These are phyloP conservation scores for Phytophthora capsici DNA, from an alignment of 352 stramenopile genomes.

Conservation along the genomic window DNA sequence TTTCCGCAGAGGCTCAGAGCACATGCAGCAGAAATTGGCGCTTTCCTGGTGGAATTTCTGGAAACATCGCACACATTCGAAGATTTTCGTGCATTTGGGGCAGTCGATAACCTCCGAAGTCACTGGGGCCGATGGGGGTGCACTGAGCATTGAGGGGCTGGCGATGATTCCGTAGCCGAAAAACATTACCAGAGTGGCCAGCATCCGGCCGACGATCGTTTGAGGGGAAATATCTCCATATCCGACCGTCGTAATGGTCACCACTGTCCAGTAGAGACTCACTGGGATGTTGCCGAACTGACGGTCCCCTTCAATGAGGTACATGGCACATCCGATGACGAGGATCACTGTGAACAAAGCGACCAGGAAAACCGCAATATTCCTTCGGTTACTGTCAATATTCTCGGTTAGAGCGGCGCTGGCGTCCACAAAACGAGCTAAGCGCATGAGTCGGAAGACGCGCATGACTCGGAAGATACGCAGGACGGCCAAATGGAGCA, in stretches of 20 bases:
- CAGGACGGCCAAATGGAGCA: slow-evolving; percentile 78
- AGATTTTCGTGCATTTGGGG: slow-evolving; percentile 50
- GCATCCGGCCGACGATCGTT: slow-evolving; percentile 76
- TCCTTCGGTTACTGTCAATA: slow-evolving; percentile 80
- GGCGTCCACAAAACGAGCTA: slow-evolving; percentile 78
- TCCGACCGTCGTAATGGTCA: slow-evolving; percentile 86
- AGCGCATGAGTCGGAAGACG: slow-evolving; percentile 76
- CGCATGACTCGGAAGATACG: slow-evolving; percentile 83
- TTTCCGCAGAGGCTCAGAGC: slow-evolving; percentile 59
- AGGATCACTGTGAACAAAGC: slow-evolving; percentile 78
- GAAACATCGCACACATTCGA: slow-evolving; percentile 73
- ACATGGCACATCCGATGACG: slow-evolving; percentile 85
- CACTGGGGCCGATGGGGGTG: slow-evolving; percentile 18
- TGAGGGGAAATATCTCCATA: slow-evolving; percentile 84
- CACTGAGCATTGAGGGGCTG: slow-evolving; percentile 67
- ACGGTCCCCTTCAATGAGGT: slow-evolving; percentile 77
- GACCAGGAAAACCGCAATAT: slow-evolving; percentile 80
- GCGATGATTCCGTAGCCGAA: slow-evolving; percentile 85
- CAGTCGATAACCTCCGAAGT: slow-evolving; percentile 28
- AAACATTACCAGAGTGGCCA: slow-evolving; percentile 86
- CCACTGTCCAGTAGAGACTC: slow-evolving; percentile 86
- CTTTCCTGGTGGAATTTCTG: slow-evolving; percentile 80
- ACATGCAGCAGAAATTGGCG: slow-evolving; percentile 81
- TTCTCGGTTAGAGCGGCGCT: slow-evolving; percentile 76
- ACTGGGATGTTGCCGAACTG: slow-evolving; percentile 86